phyloP scores from a whole-genome alignment of 2,329 filamentous ascomycete species.

The Penicillium sp. region DNA sequence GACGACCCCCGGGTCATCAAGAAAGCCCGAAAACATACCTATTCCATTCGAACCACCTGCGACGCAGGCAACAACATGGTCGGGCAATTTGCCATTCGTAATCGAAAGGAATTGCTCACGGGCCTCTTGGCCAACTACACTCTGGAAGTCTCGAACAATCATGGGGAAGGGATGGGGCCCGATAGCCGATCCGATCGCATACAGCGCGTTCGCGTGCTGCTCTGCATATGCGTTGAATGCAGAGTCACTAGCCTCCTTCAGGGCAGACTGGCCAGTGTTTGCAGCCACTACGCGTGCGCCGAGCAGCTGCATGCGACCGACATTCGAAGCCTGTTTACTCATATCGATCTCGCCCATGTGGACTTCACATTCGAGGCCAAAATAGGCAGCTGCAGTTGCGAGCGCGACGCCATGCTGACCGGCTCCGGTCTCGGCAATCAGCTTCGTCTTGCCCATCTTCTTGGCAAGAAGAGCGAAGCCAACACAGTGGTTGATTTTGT shows the following conservation, averaged over 20 bases:
- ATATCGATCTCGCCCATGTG: slow-evolving; percentile 94
- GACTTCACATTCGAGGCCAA: slow-evolving; percentile 88
- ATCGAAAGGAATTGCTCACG: slow-evolving; percentile 4
- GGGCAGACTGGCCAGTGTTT: slow-evolving; percentile 72
- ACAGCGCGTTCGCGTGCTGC: slow-evolving; percentile 81
- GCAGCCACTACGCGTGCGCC: neutral
- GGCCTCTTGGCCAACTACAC: slow-evolving; percentile 11
- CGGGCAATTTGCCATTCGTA: neutral
- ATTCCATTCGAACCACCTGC: slow-evolving; percentile 16
- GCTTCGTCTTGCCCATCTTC: slow-evolving; percentile 84
- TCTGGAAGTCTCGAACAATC: slow-evolving; percentile 16
- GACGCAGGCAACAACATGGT: slow-evolving; percentile 12
- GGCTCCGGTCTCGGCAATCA: slow-evolving; percentile 88
- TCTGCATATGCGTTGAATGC: slow-evolving; percentile 83
- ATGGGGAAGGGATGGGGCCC: slow-evolving; percentile 70
- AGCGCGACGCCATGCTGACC: slow-evolving; percentile 80
- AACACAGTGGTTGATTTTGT: slow-evolving; percentile 94
- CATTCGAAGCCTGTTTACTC: slow-evolving; percentile 70
- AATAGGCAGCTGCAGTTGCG: slow-evolving; percentile 86
- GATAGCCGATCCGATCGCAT: slow-evolving; percentile 88
- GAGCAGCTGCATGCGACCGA: slow-evolving; percentile 3
- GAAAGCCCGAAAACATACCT: slow-evolving; percentile 14
- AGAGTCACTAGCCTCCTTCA: slow-evolving; percentile 81
- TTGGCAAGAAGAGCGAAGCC: slow-evolving; percentile 72
- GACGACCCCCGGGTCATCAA: slow-evolving; percentile 9